These are phyloP conservation scores for Capsicum pubescens DNA, from an alignment of 257 asterid species.

Conservation along the genomic window DNA sequence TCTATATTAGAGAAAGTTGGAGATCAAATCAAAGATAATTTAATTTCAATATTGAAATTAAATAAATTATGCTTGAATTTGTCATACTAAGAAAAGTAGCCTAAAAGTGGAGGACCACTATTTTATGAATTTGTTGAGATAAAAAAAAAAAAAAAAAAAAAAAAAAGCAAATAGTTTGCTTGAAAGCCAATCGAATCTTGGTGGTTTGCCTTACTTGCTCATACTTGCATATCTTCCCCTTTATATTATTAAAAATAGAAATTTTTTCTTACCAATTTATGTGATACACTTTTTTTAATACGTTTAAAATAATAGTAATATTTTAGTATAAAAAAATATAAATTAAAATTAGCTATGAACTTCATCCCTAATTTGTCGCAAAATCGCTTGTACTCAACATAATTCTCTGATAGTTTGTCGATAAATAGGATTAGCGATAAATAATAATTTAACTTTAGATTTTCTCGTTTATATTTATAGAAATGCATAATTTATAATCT, in stretches of 20 bases:
- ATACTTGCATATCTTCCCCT: background rate
- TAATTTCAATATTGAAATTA: background rate
- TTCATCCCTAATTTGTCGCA: background rate
- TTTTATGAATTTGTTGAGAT: background rate
- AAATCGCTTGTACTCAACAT: background rate
- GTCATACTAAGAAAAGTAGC: conserved; percentile 17
- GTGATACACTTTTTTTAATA: background rate
- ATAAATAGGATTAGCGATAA: too few species aligned
- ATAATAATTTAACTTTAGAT: too few species aligned
- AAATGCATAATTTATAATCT: background rate
- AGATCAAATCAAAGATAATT: conserved; percentile 12
- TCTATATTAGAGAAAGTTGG: background rate
- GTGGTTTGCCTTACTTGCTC: conserved; percentile 31
- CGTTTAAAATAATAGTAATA: background rate
- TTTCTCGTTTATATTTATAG: too few species aligned
- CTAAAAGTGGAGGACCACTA: conserved; percentile 28
- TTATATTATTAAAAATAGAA: background rate
- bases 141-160: background rate
- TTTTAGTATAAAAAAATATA: background rate
- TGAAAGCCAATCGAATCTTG: conserved; percentile 35
- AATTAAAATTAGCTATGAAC: background rate
- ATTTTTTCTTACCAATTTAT: background rate
- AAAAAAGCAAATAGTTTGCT: conserved; percentile 28
- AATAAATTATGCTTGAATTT: conserved; percentile 12
- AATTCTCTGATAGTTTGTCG: background rate